These are phyloP conservation scores for Pythium dissimile DNA, from an alignment of 352 stramenopile genomes.

Conservation along the genomic window DNA sequence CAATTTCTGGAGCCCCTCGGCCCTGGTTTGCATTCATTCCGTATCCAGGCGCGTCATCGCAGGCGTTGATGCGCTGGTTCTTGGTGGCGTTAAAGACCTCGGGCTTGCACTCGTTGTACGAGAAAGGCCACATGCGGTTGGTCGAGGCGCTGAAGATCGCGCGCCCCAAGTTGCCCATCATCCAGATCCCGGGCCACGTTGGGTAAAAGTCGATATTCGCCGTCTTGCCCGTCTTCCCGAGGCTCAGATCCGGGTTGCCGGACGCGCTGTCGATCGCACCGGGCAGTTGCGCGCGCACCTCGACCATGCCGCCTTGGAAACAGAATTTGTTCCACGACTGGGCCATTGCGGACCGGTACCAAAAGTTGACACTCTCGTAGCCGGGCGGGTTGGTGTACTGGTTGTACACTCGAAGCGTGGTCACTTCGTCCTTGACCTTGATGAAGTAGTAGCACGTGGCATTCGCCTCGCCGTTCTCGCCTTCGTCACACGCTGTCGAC, in stretches of 20 bases:
- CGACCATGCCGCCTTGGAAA: constrained; percentile 90
- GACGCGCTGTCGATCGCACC: constrained; percentile 53
- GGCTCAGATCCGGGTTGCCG: neutral
- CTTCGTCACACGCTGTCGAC: constrained; percentile 42
- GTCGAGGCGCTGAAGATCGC: neutral
- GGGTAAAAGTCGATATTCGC: neutral
- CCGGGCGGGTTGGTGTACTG: constrained; percentile 39
- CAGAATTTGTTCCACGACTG: constrained; percentile 95
- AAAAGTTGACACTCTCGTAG: constrained; percentile 39
- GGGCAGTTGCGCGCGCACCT: constrained; percentile 84
- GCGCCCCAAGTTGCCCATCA: neutral
- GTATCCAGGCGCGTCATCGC: constrained; percentile 83
- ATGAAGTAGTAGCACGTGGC: constrained; percentile 2
- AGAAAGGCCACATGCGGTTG: constrained; percentile 86
- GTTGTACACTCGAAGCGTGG: constrained; percentile 47
- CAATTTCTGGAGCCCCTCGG: constrained; percentile 88
- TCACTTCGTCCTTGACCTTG: constrained; percentile 37
- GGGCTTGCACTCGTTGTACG: constrained; percentile 75
- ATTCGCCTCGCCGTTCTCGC: constrained; percentile 4
- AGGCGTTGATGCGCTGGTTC: constrained; percentile 84
- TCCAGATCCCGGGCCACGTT: neutral
- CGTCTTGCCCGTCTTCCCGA: neutral
- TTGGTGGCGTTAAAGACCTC: constrained; percentile 46
- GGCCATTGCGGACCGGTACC: constrained; percentile 74
- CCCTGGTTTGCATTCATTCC: constrained; percentile 52